Evolutionary conservation across 2,329 filamentous ascomycete genomes (phyloP).

Genomic region (Oidium heveae): DNA sequence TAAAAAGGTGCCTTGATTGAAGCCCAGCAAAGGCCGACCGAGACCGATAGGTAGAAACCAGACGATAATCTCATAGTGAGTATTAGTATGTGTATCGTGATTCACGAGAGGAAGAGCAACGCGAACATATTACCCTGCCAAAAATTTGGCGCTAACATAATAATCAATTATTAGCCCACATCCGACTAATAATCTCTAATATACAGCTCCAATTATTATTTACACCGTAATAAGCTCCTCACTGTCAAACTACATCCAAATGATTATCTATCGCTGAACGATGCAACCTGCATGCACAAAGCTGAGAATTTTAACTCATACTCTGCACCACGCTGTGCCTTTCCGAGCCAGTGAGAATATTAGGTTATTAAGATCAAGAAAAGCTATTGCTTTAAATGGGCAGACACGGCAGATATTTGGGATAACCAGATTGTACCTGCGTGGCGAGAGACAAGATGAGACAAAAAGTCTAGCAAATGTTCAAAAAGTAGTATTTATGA

Average conservation of each 20-base stretch:
- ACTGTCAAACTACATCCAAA: no score
- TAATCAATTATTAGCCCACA: no score
- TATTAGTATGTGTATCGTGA: no score
- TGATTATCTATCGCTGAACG: no score
- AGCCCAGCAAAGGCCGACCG: slow-evolving; percentile 16
- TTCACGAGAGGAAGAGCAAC: no score
- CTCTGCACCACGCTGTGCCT: neutral
- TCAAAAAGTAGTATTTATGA: slow-evolving; percentile 10
- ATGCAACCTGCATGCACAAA: no score
- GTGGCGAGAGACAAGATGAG: slow-evolving; percentile 6
- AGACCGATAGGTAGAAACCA: slow-evolving; percentile 16
- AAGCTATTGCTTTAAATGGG: neutral
- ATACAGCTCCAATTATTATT: no score
- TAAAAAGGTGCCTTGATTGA: slow-evolving; percentile 24
- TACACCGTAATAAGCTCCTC: no score
- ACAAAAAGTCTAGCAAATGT: slow-evolving; percentile 5
- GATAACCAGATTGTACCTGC: slow-evolving; percentile 9
- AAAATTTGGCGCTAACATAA: no score
- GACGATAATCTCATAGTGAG: slow-evolving; percentile 17
- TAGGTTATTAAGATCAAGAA: neutral
- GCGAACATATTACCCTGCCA: no score
- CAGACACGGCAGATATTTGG: neutral
- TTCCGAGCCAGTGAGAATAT: neutral
- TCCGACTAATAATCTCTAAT: no score
- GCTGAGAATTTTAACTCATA: neutral